These are phyloP conservation scores for Moricandia arvensis DNA, from an alignment of 345 rosid species.

Conservation along the genomic window DNA sequence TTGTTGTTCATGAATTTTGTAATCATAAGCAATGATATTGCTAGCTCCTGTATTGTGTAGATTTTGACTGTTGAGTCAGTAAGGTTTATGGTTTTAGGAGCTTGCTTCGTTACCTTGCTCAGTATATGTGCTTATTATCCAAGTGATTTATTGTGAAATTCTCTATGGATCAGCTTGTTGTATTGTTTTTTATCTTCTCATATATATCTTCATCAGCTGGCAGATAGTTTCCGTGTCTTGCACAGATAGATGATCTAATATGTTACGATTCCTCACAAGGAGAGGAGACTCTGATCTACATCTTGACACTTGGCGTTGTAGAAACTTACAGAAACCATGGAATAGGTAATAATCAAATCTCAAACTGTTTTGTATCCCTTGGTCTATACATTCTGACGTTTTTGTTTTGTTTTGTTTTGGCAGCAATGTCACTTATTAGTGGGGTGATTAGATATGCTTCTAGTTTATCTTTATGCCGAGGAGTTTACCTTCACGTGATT, in stretches of 20 bases:
- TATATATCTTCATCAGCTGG: slow-evolving; percentile 25
- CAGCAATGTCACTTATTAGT: slow-evolving; percentile 69
- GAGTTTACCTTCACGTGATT: slow-evolving; percentile 86
- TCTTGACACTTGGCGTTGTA: slow-evolving; percentile 79
- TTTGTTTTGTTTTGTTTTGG: background rate
- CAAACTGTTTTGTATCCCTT: background rate
- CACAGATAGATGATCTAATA: slow-evolving; percentile 79
- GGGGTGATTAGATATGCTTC: slow-evolving; percentile 75
- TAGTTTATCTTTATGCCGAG: slow-evolving; percentile 53
- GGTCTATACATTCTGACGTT: background rate
- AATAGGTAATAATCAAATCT: slow-evolving; percentile 47
- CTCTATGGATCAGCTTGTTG: background rate
- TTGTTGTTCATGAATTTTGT: background rate
- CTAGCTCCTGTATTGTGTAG: background rate
- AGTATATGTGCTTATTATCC: background rate
- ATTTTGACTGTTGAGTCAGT: background rate
- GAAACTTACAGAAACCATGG: slow-evolving; percentile 74
- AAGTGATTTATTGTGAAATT: background rate
- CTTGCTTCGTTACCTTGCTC: background rate
- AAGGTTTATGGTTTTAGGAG: background rate
- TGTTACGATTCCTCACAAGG: slow-evolving; percentile 54
- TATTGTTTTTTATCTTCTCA: slow-evolving; percentile 4
- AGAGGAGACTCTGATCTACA: slow-evolving; percentile 73
- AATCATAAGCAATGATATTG: background rate
- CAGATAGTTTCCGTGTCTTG: slow-evolving; percentile 36